Conservation (phyloP, 495 filamentous ascomycete species). For the Aspergillus baeticus region DNA sequence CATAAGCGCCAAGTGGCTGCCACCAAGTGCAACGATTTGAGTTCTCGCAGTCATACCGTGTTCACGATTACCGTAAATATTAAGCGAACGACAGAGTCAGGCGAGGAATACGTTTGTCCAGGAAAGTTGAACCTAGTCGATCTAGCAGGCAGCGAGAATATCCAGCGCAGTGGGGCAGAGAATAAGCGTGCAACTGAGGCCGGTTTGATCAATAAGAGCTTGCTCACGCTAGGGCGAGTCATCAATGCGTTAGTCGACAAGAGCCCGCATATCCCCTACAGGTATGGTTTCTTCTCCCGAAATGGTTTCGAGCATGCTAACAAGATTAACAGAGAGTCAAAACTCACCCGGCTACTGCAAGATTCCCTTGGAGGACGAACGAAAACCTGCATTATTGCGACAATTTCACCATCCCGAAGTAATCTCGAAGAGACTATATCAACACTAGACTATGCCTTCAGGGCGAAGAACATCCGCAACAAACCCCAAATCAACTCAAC, state of each 20-base stretch:
- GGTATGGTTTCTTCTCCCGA: conserved; percentile 18
- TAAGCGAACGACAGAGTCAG: conserved; percentile 75
- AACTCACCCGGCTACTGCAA: conserved; percentile 90
- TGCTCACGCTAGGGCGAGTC: conserved; percentile 90
- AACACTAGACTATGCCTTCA: conserved; percentile 93
- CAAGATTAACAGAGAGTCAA: conserved; percentile 69
- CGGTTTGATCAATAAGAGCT: conserved; percentile 95
- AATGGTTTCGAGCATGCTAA: neutral
- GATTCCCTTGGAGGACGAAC: conserved; percentile 93
- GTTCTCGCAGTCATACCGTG: conserved; percentile 91
- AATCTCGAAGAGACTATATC: conserved; percentile 98
- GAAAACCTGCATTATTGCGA: conserved; percentile 98
- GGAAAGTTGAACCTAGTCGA: conserved; percentile 97
- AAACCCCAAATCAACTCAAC: conserved; percentile 93
- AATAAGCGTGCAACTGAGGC: conserved; percentile 97
- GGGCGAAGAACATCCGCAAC: conserved; percentile 97
- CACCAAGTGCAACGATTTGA: conserved; percentile 97
- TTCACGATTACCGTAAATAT: conserved; percentile 91
- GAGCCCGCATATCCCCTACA: conserved; percentile 87
- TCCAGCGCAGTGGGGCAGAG: conserved; percentile 92
- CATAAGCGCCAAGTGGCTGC: conserved; percentile 93
- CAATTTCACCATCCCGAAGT: conserved; percentile 87
- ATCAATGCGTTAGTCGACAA: conserved; percentile 97
- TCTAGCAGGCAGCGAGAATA: conserved; percentile 95
- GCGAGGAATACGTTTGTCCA: conserved; percentile 87